Evolutionary conservation across 768 basidiomycete genomes (phyloP).

Genomic region (Tricholoma hemisulphureum): DNA sequence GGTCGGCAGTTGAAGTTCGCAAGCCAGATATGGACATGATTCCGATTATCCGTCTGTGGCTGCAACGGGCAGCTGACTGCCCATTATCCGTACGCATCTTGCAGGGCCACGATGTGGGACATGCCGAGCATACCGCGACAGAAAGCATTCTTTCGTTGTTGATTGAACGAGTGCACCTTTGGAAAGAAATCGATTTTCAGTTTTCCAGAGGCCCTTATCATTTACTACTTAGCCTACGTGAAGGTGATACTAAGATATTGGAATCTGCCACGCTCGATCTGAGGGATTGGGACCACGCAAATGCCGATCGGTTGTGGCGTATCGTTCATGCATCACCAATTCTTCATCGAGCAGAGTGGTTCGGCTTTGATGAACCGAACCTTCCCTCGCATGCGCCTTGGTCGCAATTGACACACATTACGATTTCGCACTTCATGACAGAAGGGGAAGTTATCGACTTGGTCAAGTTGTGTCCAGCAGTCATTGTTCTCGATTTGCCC

Average conservation of each 20-base stretch:
- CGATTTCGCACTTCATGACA: not conserved
- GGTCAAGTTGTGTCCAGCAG: not conserved
- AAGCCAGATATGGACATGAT: not conserved
- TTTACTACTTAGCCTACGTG: not conserved
- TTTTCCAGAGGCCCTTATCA: not conserved
- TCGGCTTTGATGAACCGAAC: not conserved
- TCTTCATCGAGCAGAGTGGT: not conserved
- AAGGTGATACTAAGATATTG: not conserved
- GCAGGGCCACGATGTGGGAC: not conserved
- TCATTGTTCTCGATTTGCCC: not conserved
- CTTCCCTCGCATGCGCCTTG: not conserved
- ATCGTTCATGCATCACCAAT: not conserved
- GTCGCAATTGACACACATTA: conserved; percentile 3
- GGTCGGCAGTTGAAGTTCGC: not conserved
- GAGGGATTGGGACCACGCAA: conserved; percentile 2
- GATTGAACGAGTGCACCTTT: not conserved
- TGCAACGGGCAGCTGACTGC: not conserved
- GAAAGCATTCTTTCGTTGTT: not conserved
- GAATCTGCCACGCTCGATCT: not conserved
- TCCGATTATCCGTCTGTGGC: not conserved
- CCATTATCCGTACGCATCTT: not conserved
- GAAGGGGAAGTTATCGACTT: not conserved
- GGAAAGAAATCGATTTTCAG: not conserved
- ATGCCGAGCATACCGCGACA: not conserved
- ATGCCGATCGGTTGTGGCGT: conserved; percentile 5